Evolutionary conservation across 2,329 filamentous ascomycete genomes (phyloP), one percentile per base, ranked within the genome.

Genomic region (Acephala macrosclerotiorum): DNA sequence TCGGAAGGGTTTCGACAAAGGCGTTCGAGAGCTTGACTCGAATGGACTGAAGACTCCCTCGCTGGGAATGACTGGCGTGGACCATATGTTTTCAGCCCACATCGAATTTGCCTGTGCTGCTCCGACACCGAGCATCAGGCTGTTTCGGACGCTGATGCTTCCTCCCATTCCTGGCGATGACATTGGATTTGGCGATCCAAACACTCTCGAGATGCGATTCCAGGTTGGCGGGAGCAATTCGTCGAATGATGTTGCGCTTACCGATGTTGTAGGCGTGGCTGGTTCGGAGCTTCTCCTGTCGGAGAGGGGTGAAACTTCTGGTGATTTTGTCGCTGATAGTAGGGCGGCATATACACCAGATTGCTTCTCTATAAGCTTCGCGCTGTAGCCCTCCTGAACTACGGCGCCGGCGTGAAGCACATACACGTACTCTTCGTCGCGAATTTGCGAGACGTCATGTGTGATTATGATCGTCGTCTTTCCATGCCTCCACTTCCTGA

Each of bases 401-500:
- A 97, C 81, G 0, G 75, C 76, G 0, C 92, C 91, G 12, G 88
- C 79, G 36, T 95, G 90, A 75, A 98, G 80, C 12, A 97, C 85
- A 70, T 94, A 97, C 0, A 96, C 85, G 68, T 90, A 94, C 68
- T 98, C 94, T 0, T 88, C 77, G 0, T 87, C 80, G 4, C 80
- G 77, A 11, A 98, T 95, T 70, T 95, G 91, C 0, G 87, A 85
- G 36, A 96, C 85, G 69, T 98, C 93, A 74, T 98, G 95, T 0
- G 96, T 97, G 72, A 98, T 95, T 70, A 98, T 88, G 60, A 98
- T 92, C 0, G 95, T 98, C 0, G 94, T 97, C 76, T 92, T 96
- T 0, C 86, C 90, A 40, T 80, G 81, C 25, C 96, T 85, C 95
- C 94, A 97, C 22, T 84, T 75, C 8, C 93, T 85, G 60, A 97